Evolutionary conservation across 2,329 filamentous ascomycete genomes (phyloP), one percentile per base, ranked within the genome.

Genomic region (Epichloe elymi): DNA sequence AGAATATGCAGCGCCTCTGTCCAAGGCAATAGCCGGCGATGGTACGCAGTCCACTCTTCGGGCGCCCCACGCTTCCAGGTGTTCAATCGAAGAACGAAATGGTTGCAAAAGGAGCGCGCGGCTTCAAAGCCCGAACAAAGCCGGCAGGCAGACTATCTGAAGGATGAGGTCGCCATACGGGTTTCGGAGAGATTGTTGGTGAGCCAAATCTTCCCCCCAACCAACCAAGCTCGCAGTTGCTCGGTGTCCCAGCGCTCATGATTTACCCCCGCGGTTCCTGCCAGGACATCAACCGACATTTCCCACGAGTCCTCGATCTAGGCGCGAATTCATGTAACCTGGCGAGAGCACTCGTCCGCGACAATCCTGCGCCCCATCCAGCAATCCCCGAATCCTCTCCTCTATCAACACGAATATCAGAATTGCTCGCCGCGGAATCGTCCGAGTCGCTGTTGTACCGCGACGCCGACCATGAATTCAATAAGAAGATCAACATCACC

Each of bases 301-400:
- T 95, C 60, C 80, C 85, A 43, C 77, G 80, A 57, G 88, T 89
- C 23, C 85, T 98, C 54, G 93, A 98, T 67, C 82, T 96, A 35
- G 93, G 93, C 55, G 91, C 93, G 55, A 95, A 97, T 66, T 88
- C 91, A 55, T 96, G 91, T 76, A 95, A 96, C 67, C 82, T 98
- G 54, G 90, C 90, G 19, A 82, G 85, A 55, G 86, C 87, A 51
- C 77, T 97, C 44, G 85, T 84, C 59, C 73, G 82, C 56, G 75
- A 81, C 52, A 81, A 88, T 62, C 80, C 81, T 1, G 82, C 86
- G 61, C 76, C 74, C 7, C 74, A 77, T 58, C 71, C 75, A 6
- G 61, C 67, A n/a, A 72, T 70, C 48, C 78, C 82, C 40, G 68
- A 63, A n/a, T 75, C 77, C 23, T 76, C 80, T 23, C 84, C 89